Evolutionary conservation across 257 asterid species (phyloP).

Genomic region (Buddleja alternifolia): DNA sequence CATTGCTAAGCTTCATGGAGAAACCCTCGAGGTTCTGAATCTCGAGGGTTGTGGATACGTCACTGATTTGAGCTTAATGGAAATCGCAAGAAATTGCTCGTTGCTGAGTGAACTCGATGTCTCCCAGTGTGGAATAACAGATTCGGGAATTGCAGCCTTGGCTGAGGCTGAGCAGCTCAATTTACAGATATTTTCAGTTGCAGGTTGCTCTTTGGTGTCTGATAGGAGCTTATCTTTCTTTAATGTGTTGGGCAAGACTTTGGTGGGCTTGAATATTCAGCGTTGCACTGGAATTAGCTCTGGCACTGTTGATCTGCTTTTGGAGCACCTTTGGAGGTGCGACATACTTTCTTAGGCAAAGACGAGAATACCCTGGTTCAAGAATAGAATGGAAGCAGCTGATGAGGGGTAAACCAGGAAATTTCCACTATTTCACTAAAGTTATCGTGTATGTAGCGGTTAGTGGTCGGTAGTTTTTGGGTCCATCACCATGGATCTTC

Average conservation of each 20-base stretch:
- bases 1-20: slow-evolving; percentile 63
- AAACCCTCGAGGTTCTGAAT: slow-evolving; percentile 63
- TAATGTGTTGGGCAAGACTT: slow-evolving; percentile 50
- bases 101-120: slow-evolving; percentile 65
- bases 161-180: slow-evolving; percentile 56
- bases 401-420: slow-evolving; percentile 7
- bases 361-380: not conserved
- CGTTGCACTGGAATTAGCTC: slow-evolving; percentile 62
- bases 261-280: slow-evolving; percentile 77
- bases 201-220: slow-evolving; percentile 60
- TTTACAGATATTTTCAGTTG: slow-evolving; percentile 67
- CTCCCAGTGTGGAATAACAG: slow-evolving; percentile 59
- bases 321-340: slow-evolving; percentile 80
- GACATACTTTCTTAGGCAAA: slow-evolving; percentile 63
- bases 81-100: slow-evolving; percentile 61
- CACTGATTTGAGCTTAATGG: slow-evolving; percentile 62
- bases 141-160: slow-evolving; percentile 63
- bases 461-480: slow-evolving; percentile 44
- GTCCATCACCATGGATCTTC: slow-evolving; percentile 47
- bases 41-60: slow-evolving; percentile 70
- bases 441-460: slow-evolving; percentile 32
- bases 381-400: slow-evolving; percentile 4
- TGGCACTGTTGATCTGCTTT: slow-evolving; percentile 47
- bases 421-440: slow-evolving; percentile 28
- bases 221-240: slow-evolving; percentile 62